Conservation (phyloP, 371 early-diverging fungal species). For the Lichtheimia ramosa region DNA sequence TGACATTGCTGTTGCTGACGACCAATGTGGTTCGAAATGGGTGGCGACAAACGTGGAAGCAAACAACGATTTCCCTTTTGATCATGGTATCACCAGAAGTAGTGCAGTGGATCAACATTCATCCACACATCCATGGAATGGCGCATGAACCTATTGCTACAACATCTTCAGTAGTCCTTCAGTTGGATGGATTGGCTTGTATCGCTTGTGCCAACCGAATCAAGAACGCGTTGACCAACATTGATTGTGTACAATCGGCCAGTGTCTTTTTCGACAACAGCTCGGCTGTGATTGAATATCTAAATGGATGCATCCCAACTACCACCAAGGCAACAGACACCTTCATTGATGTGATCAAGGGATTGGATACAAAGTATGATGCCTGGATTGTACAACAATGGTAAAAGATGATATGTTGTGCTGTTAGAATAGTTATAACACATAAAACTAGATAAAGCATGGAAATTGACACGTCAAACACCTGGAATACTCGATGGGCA, state of each 20-base stretch:
- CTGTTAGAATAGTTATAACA: too few species aligned
- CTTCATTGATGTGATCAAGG: slow-evolving; percentile 3
- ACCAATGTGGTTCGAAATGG: slow-evolving; percentile 22
- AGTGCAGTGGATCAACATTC: slow-evolving; percentile 17
- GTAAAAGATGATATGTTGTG: too few species aligned
- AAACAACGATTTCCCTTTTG: slow-evolving; percentile 17
- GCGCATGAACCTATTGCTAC: neutral
- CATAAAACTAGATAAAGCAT: too few species aligned
- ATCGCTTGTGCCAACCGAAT: slow-evolving; percentile 55
- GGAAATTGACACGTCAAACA: slow-evolving; percentile 1
- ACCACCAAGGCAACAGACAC: neutral
- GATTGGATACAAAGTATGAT: slow-evolving; percentile 6
- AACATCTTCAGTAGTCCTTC: slow-evolving; percentile 9
- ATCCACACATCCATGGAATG: slow-evolving; percentile 2
- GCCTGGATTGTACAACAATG: slow-evolving; percentile 1
- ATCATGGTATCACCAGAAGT: slow-evolving; percentile 42
- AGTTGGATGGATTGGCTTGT: slow-evolving; percentile 48
- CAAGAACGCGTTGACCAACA: slow-evolving; percentile 25
- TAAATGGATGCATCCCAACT: neutral
- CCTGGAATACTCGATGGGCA: neutral
- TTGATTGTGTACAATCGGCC: slow-evolving; percentile 27
- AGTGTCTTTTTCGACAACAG: slow-evolving; percentile 41
- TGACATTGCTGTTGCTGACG: slow-evolving; percentile 25
- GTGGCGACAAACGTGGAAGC: slow-evolving; percentile 13
- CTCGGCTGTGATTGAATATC: slow-evolving; percentile 23